Evolutionary conservation across 331 rosid species (phyloP).

Genomic region (Acacia concinna): DNA sequence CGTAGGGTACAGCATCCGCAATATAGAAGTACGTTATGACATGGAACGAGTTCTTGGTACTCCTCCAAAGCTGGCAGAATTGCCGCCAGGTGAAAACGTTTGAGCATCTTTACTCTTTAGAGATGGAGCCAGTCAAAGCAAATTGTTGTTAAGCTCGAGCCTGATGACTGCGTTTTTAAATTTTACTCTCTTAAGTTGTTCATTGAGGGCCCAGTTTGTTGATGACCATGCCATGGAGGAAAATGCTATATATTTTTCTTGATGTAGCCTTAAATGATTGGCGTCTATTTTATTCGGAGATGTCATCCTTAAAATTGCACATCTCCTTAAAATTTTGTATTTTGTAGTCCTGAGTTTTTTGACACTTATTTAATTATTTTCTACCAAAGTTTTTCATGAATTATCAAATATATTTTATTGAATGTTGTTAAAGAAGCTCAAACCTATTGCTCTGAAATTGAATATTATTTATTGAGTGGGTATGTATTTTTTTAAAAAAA

Average conservation of each 20-base stretch:
- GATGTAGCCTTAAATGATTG: conserved; percentile 13
- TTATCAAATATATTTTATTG: background rate
- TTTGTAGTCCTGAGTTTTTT: background rate
- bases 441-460: too few relatives aligned
- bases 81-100: conserved; percentile 88
- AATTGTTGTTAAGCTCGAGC: conserved; percentile 13
- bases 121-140: background rate
- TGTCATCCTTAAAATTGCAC: background rate
- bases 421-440: background rate
- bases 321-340: background rate
- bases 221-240: conserved; percentile 19
- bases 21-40: conserved; percentile 92
- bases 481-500: too few relatives aligned
- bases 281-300: background rate
- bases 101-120: conserved; percentile 25
- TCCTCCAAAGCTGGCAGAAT: conserved; percentile 80
- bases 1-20: conserved; percentile 92
- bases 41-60: conserved; percentile 96
- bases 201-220: conserved; percentile 13
- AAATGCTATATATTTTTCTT: conserved; percentile 26
- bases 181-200: conserved; percentile 26
- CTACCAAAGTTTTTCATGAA: background rate
- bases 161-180: conserved; percentile 6
- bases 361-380: background rate
- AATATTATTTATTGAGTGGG: too few relatives aligned